phyloP scores from a whole-genome alignment of 306 rosid species.

The Trifolium dubium region DNA sequence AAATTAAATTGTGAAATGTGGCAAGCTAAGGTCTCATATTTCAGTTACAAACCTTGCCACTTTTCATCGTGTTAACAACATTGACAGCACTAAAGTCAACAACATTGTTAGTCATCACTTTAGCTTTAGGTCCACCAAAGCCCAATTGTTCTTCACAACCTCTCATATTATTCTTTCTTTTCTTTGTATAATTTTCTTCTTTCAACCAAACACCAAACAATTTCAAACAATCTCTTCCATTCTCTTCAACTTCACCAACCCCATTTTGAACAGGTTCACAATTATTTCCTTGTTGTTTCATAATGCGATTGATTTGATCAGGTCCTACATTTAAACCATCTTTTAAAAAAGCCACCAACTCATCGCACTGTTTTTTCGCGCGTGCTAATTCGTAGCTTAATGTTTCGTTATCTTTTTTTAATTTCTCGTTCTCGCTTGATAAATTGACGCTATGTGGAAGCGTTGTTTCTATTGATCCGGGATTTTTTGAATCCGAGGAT shows the following conservation, averaged over 20 bases:
- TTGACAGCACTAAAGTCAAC: slow-evolving; percentile 50
- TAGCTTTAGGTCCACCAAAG: slow-evolving; percentile 47
- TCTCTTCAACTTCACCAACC: slow-evolving; percentile 38
- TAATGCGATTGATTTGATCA: slow-evolving; percentile 68
- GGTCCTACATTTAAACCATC: slow-evolving; percentile 66
- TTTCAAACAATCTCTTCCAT: slow-evolving; percentile 57
- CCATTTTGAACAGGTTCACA: slow-evolving; percentile 29
- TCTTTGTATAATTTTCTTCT: slow-evolving; percentile 37
- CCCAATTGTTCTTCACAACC: slow-evolving; percentile 57
- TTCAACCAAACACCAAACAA: slow-evolving; percentile 95
- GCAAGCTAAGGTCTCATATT: neutral
- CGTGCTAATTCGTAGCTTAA: slow-evolving; percentile 68
- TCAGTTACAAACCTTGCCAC: slow-evolving; percentile 67
- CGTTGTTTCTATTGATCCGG: slow-evolving; percentile 65
- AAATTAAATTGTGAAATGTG: neutral
- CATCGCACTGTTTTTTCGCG: slow-evolving; percentile 81
- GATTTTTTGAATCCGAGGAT: slow-evolving; percentile 71
- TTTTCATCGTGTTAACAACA: slow-evolving; percentile 39
- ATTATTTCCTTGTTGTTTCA: slow-evolving; percentile 51
- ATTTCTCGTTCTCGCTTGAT: slow-evolving; percentile 73
- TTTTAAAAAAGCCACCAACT: slow-evolving; percentile 60
- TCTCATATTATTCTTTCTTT: slow-evolving; percentile 43
- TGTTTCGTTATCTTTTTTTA: slow-evolving; percentile 74
- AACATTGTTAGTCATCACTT: slow-evolving; percentile 56
- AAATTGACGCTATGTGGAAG: slow-evolving; percentile 47